Evolutionary conservation across 2,329 filamentous ascomycete genomes (phyloP), one percentile per base, ranked within the genome.

Genomic region (Penicillium sp.): DNA sequence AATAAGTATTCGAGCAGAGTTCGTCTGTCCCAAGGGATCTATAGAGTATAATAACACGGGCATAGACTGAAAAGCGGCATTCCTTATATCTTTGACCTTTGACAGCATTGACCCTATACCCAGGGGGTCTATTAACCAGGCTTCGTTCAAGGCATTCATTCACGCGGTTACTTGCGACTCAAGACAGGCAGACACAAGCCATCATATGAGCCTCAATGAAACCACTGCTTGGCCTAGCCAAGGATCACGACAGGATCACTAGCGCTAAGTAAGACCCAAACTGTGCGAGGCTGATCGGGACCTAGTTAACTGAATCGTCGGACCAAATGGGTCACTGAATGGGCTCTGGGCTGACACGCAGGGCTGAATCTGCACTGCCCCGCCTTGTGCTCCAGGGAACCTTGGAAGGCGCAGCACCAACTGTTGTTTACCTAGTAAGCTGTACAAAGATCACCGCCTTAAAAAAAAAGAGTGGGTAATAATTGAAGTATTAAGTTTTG

Each of bases 361-460:
- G 33, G 13, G 41, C 46, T 24, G 25, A 43, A 25, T 39, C 6
- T 29, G 12, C 46, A 50, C 31, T 46, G 47, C 47, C 47, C 18
- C 46, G 15, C 40, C 33, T 31, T 18, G 41, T 27, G 33, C 39
- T 35, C 29, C 31, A 13, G n/a, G 25, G 25, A n/a, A 18, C 15
- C 15, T 15, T 27, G 6, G 29, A 18, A 37, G 38, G 45, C 45
- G 31, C 41, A 48, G 46, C 41, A 48, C 15, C 15, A 18, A 18
- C 15, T 18, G 15, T 18, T 18, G 1, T 18, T 18, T 18, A 18
- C 15, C 15, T 18, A 18, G 15, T 18, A 18, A 18, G 15, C 15
- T 18, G 15, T 18, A 18, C 15, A 18, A 18, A 18, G 15, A 18
- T 2, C 15, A 18, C 15, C 15, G 15, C 15, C 15, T 18, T 18